Evolutionary conservation across 2,329 filamentous ascomycete genomes (phyloP).

Genomic region (Orbilia ellipsospora): DNA sequence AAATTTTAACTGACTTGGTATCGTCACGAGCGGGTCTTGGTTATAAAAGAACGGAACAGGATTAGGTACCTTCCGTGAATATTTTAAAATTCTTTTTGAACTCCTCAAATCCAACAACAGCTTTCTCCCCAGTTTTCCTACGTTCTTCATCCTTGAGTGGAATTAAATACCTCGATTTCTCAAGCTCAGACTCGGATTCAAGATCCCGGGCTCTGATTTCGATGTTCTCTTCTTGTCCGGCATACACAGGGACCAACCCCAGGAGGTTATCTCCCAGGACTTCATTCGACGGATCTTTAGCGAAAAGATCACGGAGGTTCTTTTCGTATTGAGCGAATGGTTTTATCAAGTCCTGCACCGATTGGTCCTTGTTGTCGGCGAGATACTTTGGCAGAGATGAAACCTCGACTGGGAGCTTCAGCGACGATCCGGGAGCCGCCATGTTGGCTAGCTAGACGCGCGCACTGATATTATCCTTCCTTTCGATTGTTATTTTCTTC

Average conservation of each 20-base stretch:
- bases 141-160: conserved; percentile 71
- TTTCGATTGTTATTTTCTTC: too few species aligned
- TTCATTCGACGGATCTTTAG: conserved; percentile 69
- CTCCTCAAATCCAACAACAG: conserved; percentile 74
- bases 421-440: not conserved
- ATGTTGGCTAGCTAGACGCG: not conserved
- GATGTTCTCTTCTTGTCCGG: conserved; percentile 67
- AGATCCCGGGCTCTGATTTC: conserved; percentile 73
- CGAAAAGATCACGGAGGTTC: conserved; percentile 74
- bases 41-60: not conserved
- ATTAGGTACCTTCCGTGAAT: conserved; percentile 76
- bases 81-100: conserved; percentile 83
- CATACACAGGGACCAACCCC: conserved; percentile 75
- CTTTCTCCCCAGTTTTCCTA: conserved; percentile 71
- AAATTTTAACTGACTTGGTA: not conserved
- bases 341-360: conserved; percentile 70
- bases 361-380: conserved; percentile 64
- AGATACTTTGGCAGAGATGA: conserved; percentile 67
- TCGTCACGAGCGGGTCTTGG: not conserved
- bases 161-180: conserved; percentile 75
- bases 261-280: conserved; percentile 64
- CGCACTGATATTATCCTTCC: too few species aligned
- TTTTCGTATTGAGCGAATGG: conserved; percentile 77
- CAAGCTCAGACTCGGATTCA: conserved; percentile 69
- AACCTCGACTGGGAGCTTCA: not conserved